Conservation (phyloP, 192 early-diverging fungal species). For the Obelidium mucronatum region DNA sequence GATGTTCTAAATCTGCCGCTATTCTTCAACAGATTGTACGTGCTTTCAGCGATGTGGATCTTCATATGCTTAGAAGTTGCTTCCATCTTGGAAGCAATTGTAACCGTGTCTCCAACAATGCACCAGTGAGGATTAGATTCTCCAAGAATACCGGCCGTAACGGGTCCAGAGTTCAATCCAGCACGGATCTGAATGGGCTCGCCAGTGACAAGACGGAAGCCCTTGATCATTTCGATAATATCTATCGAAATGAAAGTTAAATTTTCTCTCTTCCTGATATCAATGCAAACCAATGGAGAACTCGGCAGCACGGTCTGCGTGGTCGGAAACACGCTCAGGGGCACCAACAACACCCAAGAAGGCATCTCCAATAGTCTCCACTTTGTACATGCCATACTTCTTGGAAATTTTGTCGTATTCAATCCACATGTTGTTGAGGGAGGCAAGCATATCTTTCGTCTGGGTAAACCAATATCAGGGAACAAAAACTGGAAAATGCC, state of each 20-base stretch:
- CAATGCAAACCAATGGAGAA: conserved; percentile 41
- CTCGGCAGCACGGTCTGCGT: conserved; percentile 40
- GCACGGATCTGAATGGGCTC: conserved; percentile 51
- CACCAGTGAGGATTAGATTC: conserved; percentile 55
- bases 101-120: conserved; percentile 56
- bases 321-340: conserved; percentile 38
- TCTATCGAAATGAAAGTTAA: conserved; percentile 35
- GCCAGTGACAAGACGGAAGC: conserved; percentile 48
- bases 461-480: neutral
- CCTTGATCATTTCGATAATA: conserved; percentile 48
- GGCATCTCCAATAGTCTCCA: conserved; percentile 57
- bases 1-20: conserved; percentile 6
- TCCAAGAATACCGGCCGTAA: conserved; percentile 54
- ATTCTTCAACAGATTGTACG: conserved; percentile 34
- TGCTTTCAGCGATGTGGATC: conserved; percentile 51
- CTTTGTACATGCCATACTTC: conserved; percentile 51
- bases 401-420: conserved; percentile 54
- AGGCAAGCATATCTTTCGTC: conserved; percentile 54
- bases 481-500: neutral
- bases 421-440: conserved; percentile 52
- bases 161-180: conserved; percentile 55
- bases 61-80: conserved; percentile 49
- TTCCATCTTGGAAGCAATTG: conserved; percentile 57
- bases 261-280: neutral
- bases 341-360: conserved; percentile 39